Base-by-base conservation (phyloP, 2,329 filamentous ascomycete genomes). In the Aspergillus jensenii region DNA sequence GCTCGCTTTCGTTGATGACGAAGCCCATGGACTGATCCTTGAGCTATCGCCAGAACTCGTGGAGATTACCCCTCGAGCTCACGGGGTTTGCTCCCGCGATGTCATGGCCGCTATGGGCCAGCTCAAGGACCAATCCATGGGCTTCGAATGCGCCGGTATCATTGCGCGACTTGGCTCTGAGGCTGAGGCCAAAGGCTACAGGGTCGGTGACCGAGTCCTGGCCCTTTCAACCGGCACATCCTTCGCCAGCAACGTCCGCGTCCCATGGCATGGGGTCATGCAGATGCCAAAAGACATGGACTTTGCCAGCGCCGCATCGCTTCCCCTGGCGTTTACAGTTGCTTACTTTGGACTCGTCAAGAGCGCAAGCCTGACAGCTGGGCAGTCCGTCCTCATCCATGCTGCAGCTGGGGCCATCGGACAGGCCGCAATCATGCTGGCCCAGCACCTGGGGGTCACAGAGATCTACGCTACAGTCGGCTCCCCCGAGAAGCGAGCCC, bases 401-500 rank as follows among this genome's bases (percentile, higher is more conserved):
- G 52, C 52, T n/a, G 33, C 31, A 23, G 44, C 44, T 3, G 44
- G 43, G 4, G 27, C 11, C 15, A 15, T 40, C 21, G 33, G 33
- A 19, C 43, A 55, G 17, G 17, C 33, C 8, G 27, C 33, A 3
- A 17, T 39, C 3, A 48, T 55, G 44, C 19, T 40, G 31, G 61
- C 64, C n/a, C 15, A 44, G 17, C 61, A 60, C 25, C 21, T 48
- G n/a, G 52, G 54, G 8, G 60, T 58, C 2, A 39, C 63, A 31
- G 52, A 66, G 40, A 58, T 68, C 12, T 68, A 60, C 37, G 64
- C 56, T 4, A 71, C 68, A 6, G 66, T 67, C 15, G 58, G 65
- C 21, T 60, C 56, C 3, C 52, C 62, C 4, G 60, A 63, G 6
- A 70, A 71, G 55, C 45, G 50, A 4, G 12, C 63, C 3, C 60